Evolutionary conservation across 2,329 filamentous ascomycete species (phyloP).

Genomic region (Xylaria multiplex): DNA sequence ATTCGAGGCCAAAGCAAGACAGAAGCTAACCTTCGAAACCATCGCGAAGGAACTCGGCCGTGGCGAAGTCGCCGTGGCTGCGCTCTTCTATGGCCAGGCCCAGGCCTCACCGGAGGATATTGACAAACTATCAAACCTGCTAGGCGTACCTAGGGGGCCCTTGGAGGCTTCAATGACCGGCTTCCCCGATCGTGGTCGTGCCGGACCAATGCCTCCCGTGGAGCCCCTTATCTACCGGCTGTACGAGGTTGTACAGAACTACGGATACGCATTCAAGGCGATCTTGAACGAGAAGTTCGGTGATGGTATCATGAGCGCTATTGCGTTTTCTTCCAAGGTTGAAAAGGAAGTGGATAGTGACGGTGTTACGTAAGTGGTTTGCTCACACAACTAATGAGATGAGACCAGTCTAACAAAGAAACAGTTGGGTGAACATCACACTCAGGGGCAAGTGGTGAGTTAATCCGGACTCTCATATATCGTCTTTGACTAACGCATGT

Average conservation of each 20-base stretch:
- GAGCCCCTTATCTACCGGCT: slow-evolving; percentile 90
- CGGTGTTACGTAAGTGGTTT: slow-evolving; percentile 65
- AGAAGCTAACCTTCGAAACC: slow-evolving; percentile 80
- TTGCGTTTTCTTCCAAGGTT: slow-evolving; percentile 88
- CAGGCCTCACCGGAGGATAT: slow-evolving; percentile 75
- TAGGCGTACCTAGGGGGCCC: slow-evolving; percentile 66
- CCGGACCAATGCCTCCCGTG: slow-evolving; percentile 83
- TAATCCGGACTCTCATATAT: neutral
- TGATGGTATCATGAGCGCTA: slow-evolving; percentile 96
- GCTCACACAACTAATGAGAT: neutral
- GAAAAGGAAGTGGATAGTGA: slow-evolving; percentile 92
- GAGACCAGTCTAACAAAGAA: slow-evolving; percentile 16
- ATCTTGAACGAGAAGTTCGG: slow-evolving; percentile 95
- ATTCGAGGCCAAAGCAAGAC: slow-evolving; percentile 81
- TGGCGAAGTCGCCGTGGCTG: slow-evolving; percentile 84
- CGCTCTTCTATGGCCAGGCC: slow-evolving; percentile 90
- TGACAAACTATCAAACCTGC: slow-evolving; percentile 70
- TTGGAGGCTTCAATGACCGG: slow-evolving; percentile 73
- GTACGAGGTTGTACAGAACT: slow-evolving; percentile 96
- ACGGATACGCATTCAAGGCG: slow-evolving; percentile 95
- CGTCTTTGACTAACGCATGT: slow-evolving; percentile 30
- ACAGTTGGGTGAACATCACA: slow-evolving; percentile 49
- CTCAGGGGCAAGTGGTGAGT: slow-evolving; percentile 50
- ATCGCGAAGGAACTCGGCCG: slow-evolving; percentile 80
- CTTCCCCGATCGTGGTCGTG: slow-evolving; percentile 82